These are phyloP conservation scores for Acanthamoeba polyphaga DNA, from an alignment of 208 protist genomes.

Conservation along the genomic window DNA sequence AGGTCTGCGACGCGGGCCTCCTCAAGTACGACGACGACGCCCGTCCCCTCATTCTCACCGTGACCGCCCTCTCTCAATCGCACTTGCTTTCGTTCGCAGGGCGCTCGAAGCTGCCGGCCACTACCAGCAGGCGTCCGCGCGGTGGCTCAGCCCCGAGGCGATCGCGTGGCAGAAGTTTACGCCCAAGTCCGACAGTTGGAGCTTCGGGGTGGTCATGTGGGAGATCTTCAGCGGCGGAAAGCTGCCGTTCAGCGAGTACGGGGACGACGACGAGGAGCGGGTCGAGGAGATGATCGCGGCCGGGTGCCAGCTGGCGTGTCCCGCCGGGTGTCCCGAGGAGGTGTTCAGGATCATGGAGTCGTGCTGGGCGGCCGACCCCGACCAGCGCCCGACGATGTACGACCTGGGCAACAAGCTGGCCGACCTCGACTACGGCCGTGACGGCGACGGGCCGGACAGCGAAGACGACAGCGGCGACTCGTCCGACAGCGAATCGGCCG, in stretches of 20 bases:
- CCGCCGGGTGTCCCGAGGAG: background rate
- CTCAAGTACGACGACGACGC: background rate
- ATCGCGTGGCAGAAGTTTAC: background rate
- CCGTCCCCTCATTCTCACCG: background rate
- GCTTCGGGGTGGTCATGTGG: constrained; percentile 22
- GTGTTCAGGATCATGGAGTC: constrained; percentile 18
- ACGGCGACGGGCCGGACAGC: background rate
- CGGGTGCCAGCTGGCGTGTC: background rate
- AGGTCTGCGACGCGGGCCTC: constrained; percentile 1
- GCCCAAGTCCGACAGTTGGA: background rate
- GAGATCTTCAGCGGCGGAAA: constrained; percentile 17
- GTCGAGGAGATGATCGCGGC: background rate
- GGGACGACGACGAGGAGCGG: background rate
- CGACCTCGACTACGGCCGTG: background rate
- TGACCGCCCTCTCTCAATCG: background rate
- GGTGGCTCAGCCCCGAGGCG: constrained; percentile 3
- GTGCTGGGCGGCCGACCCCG: constrained; percentile 11
- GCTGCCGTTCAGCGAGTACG: background rate
- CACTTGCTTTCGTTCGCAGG: background rate
- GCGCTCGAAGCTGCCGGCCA: background rate
- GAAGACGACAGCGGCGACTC: background rate
- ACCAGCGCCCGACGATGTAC: background rate
- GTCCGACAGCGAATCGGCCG: background rate
- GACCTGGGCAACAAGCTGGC: constrained; percentile 5
- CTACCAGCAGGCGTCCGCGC: background rate